phyloP scores from a whole-genome alignment of 768 basidiomycete species.

The Tubosaeta sp. region DNA sequence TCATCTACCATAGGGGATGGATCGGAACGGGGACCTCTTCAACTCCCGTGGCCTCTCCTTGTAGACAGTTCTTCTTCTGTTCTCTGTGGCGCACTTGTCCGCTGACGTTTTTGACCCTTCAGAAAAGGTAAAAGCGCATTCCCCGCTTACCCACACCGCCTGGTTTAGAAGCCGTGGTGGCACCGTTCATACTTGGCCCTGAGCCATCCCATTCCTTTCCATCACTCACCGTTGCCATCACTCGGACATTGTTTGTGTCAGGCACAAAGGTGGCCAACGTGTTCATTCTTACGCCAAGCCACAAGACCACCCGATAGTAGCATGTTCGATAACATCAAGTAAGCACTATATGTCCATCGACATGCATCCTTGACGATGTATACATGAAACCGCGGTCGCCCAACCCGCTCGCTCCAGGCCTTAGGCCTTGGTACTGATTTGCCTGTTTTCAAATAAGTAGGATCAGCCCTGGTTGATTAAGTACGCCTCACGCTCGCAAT shows the following conservation, averaged over 20 bases:
- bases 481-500: background rate
- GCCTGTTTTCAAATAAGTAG: background rate
- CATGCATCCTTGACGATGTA: background rate
- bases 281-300: background rate
- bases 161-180: slow-evolving; percentile 2
- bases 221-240: slow-evolving; percentile 2
- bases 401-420: background rate
- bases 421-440: background rate
- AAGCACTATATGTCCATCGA: background rate
- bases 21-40: slow-evolving; percentile 18
- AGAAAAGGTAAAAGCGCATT: slow-evolving; percentile 3
- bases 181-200: slow-evolving; percentile 7
- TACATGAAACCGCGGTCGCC: slow-evolving; percentile 1
- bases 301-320: background rate
- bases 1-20: background rate
- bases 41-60: slow-evolving; percentile 7
- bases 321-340: background rate
- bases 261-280: background rate
- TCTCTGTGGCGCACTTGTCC: slow-evolving; percentile 3
- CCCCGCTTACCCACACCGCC: slow-evolving; percentile 8
- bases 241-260: slow-evolving; percentile 6
- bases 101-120: slow-evolving; percentile 13
- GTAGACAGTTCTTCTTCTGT: background rate
- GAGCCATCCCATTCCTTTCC: background rate
- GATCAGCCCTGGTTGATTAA: background rate